Base-by-base conservation (phyloP, 768 basidiomycete species). In the Gymnopilus junonius region DNA sequence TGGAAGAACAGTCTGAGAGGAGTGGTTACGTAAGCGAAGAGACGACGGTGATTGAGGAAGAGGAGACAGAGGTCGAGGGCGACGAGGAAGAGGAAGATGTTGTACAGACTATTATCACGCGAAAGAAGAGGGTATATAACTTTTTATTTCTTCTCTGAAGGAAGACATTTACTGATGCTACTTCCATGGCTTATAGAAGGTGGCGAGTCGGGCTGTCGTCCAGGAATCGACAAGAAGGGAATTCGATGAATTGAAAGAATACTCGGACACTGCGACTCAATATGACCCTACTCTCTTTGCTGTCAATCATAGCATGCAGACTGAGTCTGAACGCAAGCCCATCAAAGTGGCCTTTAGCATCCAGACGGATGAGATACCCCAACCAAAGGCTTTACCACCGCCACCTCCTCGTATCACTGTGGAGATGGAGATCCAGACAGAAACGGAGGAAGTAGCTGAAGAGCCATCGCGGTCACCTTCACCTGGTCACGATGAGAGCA, bases 101-200 rank as follows among this genome's bases (percentile, higher is more conserved):
- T 40, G 86, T 92, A 62, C 90, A 95, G 75, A 95, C 94, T 3
- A 95, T 96, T 66, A 94, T 96, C 67, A 95, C 93, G 1, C 80
- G 92, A 62, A 91, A 87, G 70, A 92, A 90, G 76, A 82, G 90
- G 80, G 90, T 90, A 70, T 25, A 79, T 70, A 35, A 17, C 23
- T 10, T 64, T 46, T 42, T 63, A 68, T 35, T 69, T 46, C 53
- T 23, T 32, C n/a, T 29, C 7, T 27, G 6, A 3, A 17, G n/a
- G 48, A 31, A n/a, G 8, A 15, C 6, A 6, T 12, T 59, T 39
- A 8, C 21, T 53, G 20, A 37, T 35, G 34, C 53, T 12, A 39
- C 27, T 62, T 55, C 58, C 58, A n/a, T 63, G 17, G 50, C 20
- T 51, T 71, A 55, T 73, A 92, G 91, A 92, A 90, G 75, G 87